A percentile compares a stretch with the other conserved stretches of the same genome.
These are phyloP conservation scores for Fusarium zealandicum DNA, from an alignment of 2,329 filamentous ascomycete genomes.

Conservation along the genomic window DNA sequence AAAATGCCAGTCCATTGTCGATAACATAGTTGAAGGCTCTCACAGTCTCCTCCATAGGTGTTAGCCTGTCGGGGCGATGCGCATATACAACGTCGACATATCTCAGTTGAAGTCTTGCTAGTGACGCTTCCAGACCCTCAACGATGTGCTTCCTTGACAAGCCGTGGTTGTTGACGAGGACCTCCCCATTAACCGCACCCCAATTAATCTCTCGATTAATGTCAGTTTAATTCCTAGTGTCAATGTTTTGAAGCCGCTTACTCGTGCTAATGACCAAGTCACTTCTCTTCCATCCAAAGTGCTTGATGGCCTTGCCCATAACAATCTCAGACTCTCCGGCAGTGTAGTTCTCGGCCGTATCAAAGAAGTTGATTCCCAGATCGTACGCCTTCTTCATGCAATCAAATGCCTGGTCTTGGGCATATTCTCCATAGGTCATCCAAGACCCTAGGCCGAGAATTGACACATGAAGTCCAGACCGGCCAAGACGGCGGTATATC, in stretches of 20 bases:
- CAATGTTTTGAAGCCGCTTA: constrained; percentile 28
- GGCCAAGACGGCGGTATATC: constrained; percentile 52
- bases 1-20: constrained; percentile 71
- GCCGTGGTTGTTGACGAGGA: constrained; percentile 69
- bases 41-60: constrained; percentile 75
- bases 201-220: constrained; percentile 63
- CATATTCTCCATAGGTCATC: constrained; percentile 72
- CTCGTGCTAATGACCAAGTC: constrained; percentile 67
- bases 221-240: constrained; percentile 3
- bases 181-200: constrained; percentile 66
- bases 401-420: constrained; percentile 66
- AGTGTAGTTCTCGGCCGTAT: constrained; percentile 66
- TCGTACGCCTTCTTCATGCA: constrained; percentile 70
- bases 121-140: constrained; percentile 59
- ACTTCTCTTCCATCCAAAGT: constrained; percentile 66
- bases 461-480: constrained; percentile 71
- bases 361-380: constrained; percentile 68
- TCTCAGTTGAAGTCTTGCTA: constrained; percentile 63
- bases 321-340: constrained; percentile 69
- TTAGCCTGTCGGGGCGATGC: constrained; percentile 71
- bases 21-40: constrained; percentile 76
- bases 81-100: constrained; percentile 76
- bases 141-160: constrained; percentile 73
- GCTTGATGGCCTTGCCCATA: constrained; percentile 68
- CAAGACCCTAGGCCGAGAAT: constrained; percentile 70